These are phyloP conservation scores for Viola odorata DNA, from an alignment of 345 rosid species.

Conservation along the genomic window DNA sequence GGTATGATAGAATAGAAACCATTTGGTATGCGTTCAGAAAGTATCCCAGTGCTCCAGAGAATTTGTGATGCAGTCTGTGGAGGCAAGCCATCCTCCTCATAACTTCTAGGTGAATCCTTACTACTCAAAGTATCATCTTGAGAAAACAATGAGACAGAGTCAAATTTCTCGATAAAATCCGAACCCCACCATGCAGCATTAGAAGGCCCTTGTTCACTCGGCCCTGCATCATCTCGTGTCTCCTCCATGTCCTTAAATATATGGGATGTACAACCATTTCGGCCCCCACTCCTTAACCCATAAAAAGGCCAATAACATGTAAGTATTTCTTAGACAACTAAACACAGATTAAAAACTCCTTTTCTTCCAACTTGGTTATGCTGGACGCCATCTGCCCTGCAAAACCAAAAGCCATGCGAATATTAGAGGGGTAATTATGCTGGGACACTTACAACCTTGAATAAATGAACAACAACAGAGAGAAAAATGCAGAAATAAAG, in stretches of 20 bases:
- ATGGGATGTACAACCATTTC: conserved; percentile 63
- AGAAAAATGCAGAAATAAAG: background rate
- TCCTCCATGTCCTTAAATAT: conserved; percentile 69
- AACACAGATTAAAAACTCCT: conserved; percentile 26
- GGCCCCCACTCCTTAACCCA: conserved; percentile 50
- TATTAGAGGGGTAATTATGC: background rate
- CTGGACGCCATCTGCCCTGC: conserved; percentile 54
- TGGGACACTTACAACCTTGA: background rate
- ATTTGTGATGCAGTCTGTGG: conserved; percentile 72
- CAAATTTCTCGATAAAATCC: conserved; percentile 72
- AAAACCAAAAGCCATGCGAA: conserved; percentile 10
- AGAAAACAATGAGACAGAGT: conserved; percentile 63
- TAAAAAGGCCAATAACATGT: conserved; percentile 27
- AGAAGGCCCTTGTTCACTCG: conserved; percentile 62
- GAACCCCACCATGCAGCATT: conserved; percentile 82
- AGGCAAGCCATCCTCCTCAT: conserved; percentile 56
- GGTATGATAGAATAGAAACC: conserved; percentile 85
- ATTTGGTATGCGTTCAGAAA: conserved; percentile 74
- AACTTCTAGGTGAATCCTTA: conserved; percentile 56
- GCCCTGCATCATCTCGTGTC: conserved; percentile 59
- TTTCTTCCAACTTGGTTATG: conserved; percentile 27
- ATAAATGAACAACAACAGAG: background rate
- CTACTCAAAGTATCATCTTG: conserved; percentile 54
- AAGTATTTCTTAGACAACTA: conserved; percentile 30
- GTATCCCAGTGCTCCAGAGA: conserved; percentile 88